Conservation (phyloP, 208 protist genomes). For the Leishmania arabica region DNA sequence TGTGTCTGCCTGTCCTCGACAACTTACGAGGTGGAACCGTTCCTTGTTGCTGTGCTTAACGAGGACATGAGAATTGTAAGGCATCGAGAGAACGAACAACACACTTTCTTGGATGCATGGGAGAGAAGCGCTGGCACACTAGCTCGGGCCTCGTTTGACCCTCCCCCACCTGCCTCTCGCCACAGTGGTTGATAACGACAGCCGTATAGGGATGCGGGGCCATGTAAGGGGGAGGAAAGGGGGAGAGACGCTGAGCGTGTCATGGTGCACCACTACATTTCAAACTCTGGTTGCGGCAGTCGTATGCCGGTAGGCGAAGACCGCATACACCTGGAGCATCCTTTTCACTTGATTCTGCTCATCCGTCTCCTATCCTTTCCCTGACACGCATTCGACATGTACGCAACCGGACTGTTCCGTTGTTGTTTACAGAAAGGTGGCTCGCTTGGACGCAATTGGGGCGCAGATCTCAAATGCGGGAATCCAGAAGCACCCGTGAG, state of each 20-base stretch:
- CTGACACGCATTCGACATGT: not conserved
- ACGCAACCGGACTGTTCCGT: not conserved
- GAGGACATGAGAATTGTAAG: not conserved
- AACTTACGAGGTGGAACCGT: not conserved
- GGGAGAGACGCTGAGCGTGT: not conserved
- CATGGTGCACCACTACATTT: not conserved
- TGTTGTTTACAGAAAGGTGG: not conserved
- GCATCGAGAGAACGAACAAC: not conserved
- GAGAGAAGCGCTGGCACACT: no score
- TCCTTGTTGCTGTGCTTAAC: not conserved
- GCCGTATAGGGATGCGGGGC: not conserved
- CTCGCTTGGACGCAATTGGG: not conserved
- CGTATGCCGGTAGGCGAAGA: not conserved
- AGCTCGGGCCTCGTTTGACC: not conserved
- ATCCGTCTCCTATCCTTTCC: not conserved
- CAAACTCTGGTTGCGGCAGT: not conserved
- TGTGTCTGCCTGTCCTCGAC: not conserved
- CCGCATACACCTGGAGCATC: no score
- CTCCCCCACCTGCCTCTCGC: not conserved
- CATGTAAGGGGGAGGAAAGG: not conserved
- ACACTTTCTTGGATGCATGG: not conserved
- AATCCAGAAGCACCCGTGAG: not conserved
- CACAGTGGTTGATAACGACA: not conserved
- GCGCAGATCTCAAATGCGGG: not conserved
- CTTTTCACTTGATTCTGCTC: not conserved